Evolutionary conservation across 768 basidiomycete species (phyloP).

Genomic region (Tylopilus intermedius): DNA sequence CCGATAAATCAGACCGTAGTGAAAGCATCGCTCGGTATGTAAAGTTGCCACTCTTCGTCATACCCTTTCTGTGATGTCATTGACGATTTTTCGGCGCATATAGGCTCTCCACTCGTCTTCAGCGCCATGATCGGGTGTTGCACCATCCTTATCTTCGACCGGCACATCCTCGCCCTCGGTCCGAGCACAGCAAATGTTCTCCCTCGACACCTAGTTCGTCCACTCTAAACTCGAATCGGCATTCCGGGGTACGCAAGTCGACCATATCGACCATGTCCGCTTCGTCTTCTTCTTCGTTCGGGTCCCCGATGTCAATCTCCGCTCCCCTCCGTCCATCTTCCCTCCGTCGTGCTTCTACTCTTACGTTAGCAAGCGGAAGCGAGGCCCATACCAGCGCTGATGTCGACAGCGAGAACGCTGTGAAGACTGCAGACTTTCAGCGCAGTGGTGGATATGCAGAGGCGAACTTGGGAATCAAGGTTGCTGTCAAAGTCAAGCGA

Average conservation of each 20-base stretch:
- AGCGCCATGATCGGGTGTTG: conserved; percentile 55
- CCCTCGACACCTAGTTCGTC: conserved; percentile 63
- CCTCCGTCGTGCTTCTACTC: conserved; percentile 35
- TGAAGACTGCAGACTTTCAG: conserved; percentile 8
- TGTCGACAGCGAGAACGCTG: conserved; percentile 9
- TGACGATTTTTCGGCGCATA: conserved; percentile 15
- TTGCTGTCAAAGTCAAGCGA: conserved; percentile 33
- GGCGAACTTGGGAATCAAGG: conserved; percentile 16
- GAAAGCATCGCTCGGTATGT: conserved; percentile 61
- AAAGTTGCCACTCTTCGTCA: not conserved
- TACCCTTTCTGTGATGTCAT: conserved; percentile 1
- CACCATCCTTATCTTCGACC: conserved; percentile 58
- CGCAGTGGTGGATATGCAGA: conserved; percentile 15
- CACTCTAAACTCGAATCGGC: conserved; percentile 48
- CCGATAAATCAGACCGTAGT: conserved; percentile 38
- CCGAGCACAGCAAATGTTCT: conserved; percentile 22
- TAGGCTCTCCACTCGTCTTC: conserved; percentile 65
- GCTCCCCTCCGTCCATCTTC: conserved; percentile 40
- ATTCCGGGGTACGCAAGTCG: conserved; percentile 24
- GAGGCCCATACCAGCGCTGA: conserved; percentile 11
- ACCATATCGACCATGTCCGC: conserved; percentile 25
- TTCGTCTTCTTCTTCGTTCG: conserved; percentile 31
- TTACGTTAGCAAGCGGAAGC: conserved; percentile 24
- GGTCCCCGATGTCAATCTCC: conserved; percentile 35
- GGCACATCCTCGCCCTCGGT: conserved; percentile 24